Base-by-base conservation (phyloP, 495 filamentous ascomycete genomes). In the Cenococcum geophilum region DNA sequence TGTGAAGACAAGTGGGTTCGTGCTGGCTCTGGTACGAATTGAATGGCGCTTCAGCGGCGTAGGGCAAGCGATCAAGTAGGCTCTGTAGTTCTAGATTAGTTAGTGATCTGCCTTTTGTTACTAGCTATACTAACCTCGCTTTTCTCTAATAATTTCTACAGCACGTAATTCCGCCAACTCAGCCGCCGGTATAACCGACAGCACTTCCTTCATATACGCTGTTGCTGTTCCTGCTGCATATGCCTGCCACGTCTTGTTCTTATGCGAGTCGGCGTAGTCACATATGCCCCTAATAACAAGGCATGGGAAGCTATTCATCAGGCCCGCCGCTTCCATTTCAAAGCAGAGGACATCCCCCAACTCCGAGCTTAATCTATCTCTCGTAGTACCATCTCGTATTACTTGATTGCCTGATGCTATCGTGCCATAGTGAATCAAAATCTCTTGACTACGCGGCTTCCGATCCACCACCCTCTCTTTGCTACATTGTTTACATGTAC, bases 321-420 rank as follows among this genome's bases (percentile, higher is more conserved):
- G n/a, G n/a, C n/a, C n/a, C n/a, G n/a, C n/a, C n/a, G n/a, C n/a
- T n/a, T n/a, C n/a, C n/a, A n/a, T n/a, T n/a, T n/a, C n/a, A n/a
- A n/a, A n/a, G n/a, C n/a, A n/a, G n/a, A 71, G 65, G 9, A 65
- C 59, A 5, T 34, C 20, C 11, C 57, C 45, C 11, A 65, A 21
- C 1, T 51, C 16, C 4, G 10, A 25, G 1, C 67, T 65, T 14
- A 73, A 36, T 14, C 23, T 14, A 32, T 74, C 72, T 11, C 72
- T 67, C 12, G 57, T 27, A 6, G 43, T 32, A 0, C 65, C 71
- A 2, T 65, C 68, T 51, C 68, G 71, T 56, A 75, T 68, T 11
- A 72, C 68, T 14, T 50, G 60, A 47, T 74, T 70, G 9, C 70
- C 70, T 18, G 68, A 70, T 14, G 51, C 67, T 1, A 74, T 63